These are phyloP conservation scores for Ilex asprella DNA, from an alignment of 257 asterid species.

Conservation along the genomic window DNA sequence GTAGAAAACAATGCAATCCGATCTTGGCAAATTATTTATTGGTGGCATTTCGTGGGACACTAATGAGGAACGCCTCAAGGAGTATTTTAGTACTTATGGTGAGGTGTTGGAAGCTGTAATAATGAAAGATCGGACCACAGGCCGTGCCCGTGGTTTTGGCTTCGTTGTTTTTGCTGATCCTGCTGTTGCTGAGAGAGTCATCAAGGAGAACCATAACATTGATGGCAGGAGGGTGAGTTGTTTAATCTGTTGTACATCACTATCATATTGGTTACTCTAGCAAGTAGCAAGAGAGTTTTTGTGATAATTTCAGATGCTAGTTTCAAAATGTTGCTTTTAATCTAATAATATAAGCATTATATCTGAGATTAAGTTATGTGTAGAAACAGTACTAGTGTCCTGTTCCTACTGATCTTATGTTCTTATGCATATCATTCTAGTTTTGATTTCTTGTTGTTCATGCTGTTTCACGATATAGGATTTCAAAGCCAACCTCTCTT, in stretches of 20 bases:
- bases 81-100: background rate
- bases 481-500: too few relatives aligned
- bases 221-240: constrained; percentile 19
- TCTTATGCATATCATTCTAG: background rate
- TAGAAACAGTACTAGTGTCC: background rate
- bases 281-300: background rate
- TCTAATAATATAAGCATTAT: background rate
- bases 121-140: background rate
- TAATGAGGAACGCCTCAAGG: constrained; percentile 15
- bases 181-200: constrained; percentile 14
- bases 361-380: background rate
- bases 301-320: background rate
- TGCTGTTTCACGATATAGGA: too few relatives aligned
- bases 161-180: constrained; percentile 1
- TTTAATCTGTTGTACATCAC: background rate
- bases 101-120: constrained; percentile 22
- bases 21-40: constrained; percentile 23
- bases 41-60: constrained; percentile 30
- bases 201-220: constrained; percentile 23
- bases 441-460: too few relatives aligned
- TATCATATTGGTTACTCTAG: background rate
- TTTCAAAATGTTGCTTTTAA: too few relatives aligned
- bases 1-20: constrained; percentile 23
- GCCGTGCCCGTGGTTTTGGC: background rate
- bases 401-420: background rate